Evolutionary conservation across 2,329 filamentous ascomycete genomes (phyloP), one percentile per base, ranked within the genome.

Genomic region (Colletotrichum cuscutae): DNA sequence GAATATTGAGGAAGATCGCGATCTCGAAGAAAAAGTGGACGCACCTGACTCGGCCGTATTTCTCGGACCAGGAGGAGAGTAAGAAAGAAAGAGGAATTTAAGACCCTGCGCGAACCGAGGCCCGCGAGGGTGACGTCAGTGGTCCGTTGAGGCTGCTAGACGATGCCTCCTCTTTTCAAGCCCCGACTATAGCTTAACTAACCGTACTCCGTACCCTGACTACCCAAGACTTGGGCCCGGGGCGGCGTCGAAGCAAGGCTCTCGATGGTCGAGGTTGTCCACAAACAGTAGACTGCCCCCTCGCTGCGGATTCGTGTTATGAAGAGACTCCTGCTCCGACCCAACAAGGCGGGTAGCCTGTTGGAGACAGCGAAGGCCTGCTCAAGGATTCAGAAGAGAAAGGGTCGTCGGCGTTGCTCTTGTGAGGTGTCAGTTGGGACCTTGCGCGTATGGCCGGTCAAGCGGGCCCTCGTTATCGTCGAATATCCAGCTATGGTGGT

Each of bases 11-110:
- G 53, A 42, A 61, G 35, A 54, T 28, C 62, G 52, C 62, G 62
- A 65, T 65, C 62, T 57, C 22, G 24, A 22, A 69, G 58, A n/a
- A n/a, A 24, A 28, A 62, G 52, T 24, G 60, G 57, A 59, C 52
- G 32, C 66, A 65, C 60, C 71, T 70, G 71, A 72, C 71, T 72
- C 71, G 66, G 56, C 71, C 66, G 35, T 70, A 61, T 61, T 22
- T 26, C 26, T 28, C 68, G 30, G 22, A 42, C 37, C 37, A 42
- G 37, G 15, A 19, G 37, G 37, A 42, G 37, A 42, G 37, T 42
- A 42, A 42, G 5, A 42, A 42, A 42, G 7, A 59, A 8, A 69
- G 53, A n/a, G 32, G 19, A 19, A 35, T 13, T 35, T 54, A 28
- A 70, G 66, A 65, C 71, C 66, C 71, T 72, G 71, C 66, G 60